Percentiles rank a stretch among this genome's conserved stretches.
phyloP scores from a whole-genome alignment of 768 basidiomycete genomes.

The Dioszegia aurantiaca region DNA sequence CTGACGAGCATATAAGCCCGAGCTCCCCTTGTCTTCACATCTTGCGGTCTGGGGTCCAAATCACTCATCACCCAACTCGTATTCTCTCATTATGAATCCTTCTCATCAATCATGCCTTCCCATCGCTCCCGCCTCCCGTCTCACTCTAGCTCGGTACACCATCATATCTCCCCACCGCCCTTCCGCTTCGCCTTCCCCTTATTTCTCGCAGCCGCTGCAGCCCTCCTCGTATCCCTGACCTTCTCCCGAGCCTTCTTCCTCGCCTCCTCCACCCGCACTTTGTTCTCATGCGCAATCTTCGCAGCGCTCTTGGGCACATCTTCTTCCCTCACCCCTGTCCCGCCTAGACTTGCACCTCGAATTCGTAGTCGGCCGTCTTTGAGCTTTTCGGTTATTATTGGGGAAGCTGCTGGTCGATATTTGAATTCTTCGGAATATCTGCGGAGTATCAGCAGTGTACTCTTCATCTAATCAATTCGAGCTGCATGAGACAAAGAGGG shows the following conservation, averaged over 20 bases:
- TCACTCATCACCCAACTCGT: no score
- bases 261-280: conserved; percentile 41
- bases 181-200: conserved; percentile 15
- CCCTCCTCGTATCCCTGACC: conserved; percentile 30
- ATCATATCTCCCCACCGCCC: conserved; percentile 10
- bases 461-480: no score
- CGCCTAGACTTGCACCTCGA: conserved; percentile 64
- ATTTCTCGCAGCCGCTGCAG: conserved; percentile 3
- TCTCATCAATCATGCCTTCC: not conserved
- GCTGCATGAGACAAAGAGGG: no score
- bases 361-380: conserved; percentile 68
- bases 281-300: conserved; percentile 31
- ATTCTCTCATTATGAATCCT: not conserved
- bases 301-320: conserved; percentile 40
- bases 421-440: conserved; percentile 82
- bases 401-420: conserved; percentile 79
- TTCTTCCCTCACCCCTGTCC: conserved; percentile 43
- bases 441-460: not conserved
- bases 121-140: not conserved
- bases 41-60: no score
- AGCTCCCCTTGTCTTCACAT: no score
- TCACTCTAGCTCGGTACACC: not conserved
- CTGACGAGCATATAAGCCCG: no score
- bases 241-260: conserved; percentile 43
- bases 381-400: conserved; percentile 72